A percentile compares a stretch with the other conserved stretches of the same genome.
Conservation (phyloP, 257 asterid genomes). For the Jaltomata sinuosa region DNA sequence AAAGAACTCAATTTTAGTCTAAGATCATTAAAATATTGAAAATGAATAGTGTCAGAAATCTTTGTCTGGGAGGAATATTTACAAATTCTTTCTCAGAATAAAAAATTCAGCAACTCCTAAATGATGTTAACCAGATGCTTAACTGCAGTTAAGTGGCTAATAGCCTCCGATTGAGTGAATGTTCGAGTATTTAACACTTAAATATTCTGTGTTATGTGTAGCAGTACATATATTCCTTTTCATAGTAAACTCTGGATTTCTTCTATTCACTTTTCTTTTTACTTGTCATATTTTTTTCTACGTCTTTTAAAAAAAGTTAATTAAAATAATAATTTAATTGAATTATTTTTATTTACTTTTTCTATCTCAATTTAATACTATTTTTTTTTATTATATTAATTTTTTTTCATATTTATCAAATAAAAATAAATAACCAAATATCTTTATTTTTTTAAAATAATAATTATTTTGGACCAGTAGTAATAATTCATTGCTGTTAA, state of each 20-base stretch:
- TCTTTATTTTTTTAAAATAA: too few relatives aligned
- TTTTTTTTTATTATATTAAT: too few relatives aligned
- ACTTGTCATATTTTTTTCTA: too few relatives aligned
- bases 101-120: background rate
- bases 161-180: background rate
- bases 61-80: background rate
- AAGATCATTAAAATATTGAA: background rate
- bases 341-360: too few relatives aligned
- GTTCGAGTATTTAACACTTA: background rate
- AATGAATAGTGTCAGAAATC: background rate
- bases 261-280: too few relatives aligned
- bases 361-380: too few relatives aligned
- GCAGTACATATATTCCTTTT: background rate
- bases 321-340: too few relatives aligned
- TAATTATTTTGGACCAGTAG: too few relatives aligned
- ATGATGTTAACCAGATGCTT: background rate
- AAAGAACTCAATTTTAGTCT: background rate
- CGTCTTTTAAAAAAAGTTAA: too few relatives aligned
- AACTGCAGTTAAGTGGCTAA: background rate
- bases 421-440: too few relatives aligned
- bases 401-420: too few relatives aligned
- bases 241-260: background rate
- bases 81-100: background rate
- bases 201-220: background rate
- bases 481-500: background rate